Conservation (phyloP, 2,329 filamentous ascomycete species). For the Pseudopyrenochaeta lycopersici region DNA sequence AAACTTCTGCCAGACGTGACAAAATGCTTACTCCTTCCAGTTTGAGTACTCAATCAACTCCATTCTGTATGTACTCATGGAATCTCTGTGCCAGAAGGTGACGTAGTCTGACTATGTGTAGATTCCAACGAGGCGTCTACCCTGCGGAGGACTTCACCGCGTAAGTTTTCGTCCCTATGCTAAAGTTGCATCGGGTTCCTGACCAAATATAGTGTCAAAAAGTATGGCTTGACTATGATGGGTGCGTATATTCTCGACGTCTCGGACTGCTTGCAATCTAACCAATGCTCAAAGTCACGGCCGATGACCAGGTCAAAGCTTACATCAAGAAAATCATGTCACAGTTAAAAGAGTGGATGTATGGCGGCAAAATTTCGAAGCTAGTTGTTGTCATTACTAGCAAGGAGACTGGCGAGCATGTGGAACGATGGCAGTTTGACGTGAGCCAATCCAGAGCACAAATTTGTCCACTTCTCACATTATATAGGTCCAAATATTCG, state of each 20-base stretch:
- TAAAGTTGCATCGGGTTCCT: conserved; percentile 7
- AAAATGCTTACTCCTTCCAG: conserved; percentile 51
- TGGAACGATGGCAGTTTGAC: conserved; percentile 98
- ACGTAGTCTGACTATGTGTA: conserved; percentile 48
- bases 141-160: conserved; percentile 96
- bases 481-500: conserved; percentile 66
- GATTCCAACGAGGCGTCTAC: conserved; percentile 84
- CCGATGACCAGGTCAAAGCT: conserved; percentile 97
- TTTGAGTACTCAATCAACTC: conserved; percentile 99
- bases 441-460: conserved; percentile 59
- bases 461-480: conserved; percentile 35
- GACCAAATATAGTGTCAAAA: conserved; percentile 75
- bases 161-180: conserved; percentile 59
- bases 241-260: conserved; percentile 57
- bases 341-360: conserved; percentile 97
- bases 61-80: conserved; percentile 72
- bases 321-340: conserved; percentile 99
- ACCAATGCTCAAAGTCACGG: conserved; percentile 69
- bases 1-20: not conserved
- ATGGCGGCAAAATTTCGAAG: conserved; percentile 94
- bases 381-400: conserved; percentile 95
- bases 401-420: conserved; percentile 95
- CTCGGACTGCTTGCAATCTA: not conserved
- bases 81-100: not conserved
- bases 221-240: conserved; percentile 99